phyloP scores from a whole-genome alignment of 1,284 basidiomycete species.

The Tilletia indica region DNA sequence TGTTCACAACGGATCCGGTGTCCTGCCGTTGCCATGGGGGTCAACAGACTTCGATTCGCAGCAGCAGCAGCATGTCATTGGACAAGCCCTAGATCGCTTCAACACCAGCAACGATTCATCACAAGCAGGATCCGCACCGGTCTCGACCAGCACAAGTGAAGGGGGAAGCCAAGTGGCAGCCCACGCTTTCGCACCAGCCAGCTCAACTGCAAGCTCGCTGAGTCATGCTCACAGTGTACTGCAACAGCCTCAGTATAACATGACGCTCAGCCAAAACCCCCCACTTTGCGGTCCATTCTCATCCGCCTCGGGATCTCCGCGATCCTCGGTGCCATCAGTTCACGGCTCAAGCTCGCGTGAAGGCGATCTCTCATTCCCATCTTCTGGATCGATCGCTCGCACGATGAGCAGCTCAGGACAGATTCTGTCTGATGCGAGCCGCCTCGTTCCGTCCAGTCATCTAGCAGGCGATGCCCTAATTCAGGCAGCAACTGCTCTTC shows the following conservation, averaged over 20 bases:
- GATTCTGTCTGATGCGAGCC: too few relatives aligned
- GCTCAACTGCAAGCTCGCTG: not conserved
- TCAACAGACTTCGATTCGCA: too few relatives aligned
- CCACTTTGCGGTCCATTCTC: not conserved
- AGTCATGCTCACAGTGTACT: not conserved
- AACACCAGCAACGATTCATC: conserved; percentile 3
- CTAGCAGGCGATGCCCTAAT: not conserved
- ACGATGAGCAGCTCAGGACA: too few relatives aligned
- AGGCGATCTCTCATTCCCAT: too few relatives aligned
- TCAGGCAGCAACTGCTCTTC: not conserved
- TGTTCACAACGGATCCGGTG: too few relatives aligned
- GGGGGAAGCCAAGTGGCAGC: not conserved
- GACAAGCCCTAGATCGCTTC: not conserved
- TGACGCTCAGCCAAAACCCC: not conserved
- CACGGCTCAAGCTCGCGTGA: not conserved
- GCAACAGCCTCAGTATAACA: not conserved
- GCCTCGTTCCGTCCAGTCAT: too few relatives aligned
- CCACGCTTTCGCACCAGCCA: not conserved
- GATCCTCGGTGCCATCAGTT: not conserved
- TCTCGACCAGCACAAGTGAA: not conserved
- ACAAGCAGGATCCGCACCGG: not conserved
- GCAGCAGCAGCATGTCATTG: too few relatives aligned
- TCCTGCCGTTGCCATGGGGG: too few relatives aligned
- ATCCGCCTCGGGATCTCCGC: not conserved
- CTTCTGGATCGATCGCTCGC: too few relatives aligned